phyloP scores from a whole-genome alignment of 148 eudicot genomes.

The Vaccinium vitisidaea region DNA sequence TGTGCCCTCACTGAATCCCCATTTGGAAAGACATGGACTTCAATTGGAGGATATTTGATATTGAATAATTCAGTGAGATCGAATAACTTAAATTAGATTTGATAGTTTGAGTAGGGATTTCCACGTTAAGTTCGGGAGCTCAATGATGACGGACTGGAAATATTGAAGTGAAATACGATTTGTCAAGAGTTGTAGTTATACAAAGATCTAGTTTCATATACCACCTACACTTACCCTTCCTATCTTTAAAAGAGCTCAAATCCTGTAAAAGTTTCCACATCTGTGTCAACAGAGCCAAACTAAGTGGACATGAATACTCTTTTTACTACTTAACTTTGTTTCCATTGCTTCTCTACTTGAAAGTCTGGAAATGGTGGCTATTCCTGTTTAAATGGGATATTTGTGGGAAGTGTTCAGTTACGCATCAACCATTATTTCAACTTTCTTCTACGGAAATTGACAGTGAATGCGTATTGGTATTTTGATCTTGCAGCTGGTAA shows the following conservation, averaged over 20 bases:
- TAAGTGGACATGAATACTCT: background rate
- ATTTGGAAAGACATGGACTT: background rate
- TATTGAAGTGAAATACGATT: background rate
- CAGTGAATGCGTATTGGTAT: constrained; percentile 6
- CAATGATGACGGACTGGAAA: background rate
- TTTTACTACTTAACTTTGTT: background rate
- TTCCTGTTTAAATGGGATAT: background rate
- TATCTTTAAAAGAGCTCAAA: background rate
- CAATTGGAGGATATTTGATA: background rate
- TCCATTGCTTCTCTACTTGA: background rate
- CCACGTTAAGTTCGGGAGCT: background rate
- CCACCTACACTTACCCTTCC: background rate
- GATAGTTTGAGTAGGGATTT: background rate
- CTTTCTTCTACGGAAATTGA: background rate
- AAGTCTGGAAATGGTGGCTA: background rate
- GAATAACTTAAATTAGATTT: background rate
- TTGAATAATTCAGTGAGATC: background rate
- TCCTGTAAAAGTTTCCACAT: background rate
- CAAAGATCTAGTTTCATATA: background rate
- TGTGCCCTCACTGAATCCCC: no score
- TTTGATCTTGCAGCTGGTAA: constrained; percentile 75
- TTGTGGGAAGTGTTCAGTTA: background rate
- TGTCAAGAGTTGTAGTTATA: background rate
- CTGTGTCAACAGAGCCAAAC: background rate
- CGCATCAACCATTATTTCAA: background rate